phyloP scores from a whole-genome alignment of 352 stramenopile species.

The Elongisporangium prolatum region DNA sequence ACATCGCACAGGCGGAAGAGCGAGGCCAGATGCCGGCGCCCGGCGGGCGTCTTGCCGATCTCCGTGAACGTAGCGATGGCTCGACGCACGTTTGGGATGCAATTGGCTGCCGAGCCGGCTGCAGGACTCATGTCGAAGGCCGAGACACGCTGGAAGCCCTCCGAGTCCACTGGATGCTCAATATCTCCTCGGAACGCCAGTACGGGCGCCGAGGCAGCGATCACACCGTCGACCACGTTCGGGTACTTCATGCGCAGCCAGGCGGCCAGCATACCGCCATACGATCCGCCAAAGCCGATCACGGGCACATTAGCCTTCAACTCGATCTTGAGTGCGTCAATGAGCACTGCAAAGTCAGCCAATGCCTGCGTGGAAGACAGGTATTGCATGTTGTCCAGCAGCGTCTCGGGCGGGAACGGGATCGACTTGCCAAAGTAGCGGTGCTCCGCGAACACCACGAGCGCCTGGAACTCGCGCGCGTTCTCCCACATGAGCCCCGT shows the following conservation, averaged over 20 bases:
- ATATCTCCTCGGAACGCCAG: conserved; percentile 45
- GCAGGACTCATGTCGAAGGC: conserved; percentile 35
- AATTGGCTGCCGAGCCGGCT: conserved; percentile 25
- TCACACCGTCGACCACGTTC: conserved; percentile 56
- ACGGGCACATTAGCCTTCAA: conserved; percentile 38
- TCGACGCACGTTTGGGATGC: conserved; percentile 28
- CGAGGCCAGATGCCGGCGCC: conserved; percentile 17
- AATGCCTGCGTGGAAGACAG: conserved; percentile 81
- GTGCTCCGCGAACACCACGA: conserved; percentile 75
- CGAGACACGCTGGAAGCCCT: conserved; percentile 36
- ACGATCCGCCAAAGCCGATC: conserved; percentile 72
- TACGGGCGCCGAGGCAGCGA: conserved; percentile 62
- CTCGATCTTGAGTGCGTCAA: conserved; percentile 39
- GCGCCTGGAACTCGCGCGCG: conserved; percentile 46
- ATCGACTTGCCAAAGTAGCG: conserved; percentile 78
- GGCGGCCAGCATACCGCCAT: conserved; percentile 71
- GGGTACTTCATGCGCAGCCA: conserved; percentile 79
- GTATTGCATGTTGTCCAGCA: conserved; percentile 61
- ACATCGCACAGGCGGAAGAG: conserved; percentile 25
- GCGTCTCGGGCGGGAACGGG: conserved; percentile 38
- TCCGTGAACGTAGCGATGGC: conserved; percentile 11
- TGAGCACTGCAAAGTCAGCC: conserved; percentile 62
- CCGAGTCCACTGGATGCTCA: conserved; percentile 29
- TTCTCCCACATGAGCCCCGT: conserved; percentile 77
- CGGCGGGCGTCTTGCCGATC: conserved; percentile 12